Conservation (phyloP, 2,329 filamentous ascomycete species). For the Elsinoe arachidis region DNA sequence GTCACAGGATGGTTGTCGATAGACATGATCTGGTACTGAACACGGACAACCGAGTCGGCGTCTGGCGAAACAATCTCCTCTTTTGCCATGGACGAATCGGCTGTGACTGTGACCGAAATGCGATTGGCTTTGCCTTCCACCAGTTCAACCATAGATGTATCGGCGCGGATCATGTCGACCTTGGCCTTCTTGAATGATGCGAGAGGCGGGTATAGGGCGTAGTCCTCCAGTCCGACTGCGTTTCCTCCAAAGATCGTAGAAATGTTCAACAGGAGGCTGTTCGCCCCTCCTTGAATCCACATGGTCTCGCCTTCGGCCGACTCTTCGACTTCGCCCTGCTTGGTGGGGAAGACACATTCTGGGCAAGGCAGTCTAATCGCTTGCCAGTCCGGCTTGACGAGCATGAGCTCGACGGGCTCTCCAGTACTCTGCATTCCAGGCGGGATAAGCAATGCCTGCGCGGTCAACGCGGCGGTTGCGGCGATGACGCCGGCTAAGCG, state of each 20-base stretch:
- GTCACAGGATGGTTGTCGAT: constrained; percentile 45
- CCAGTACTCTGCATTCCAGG: constrained; percentile 39
- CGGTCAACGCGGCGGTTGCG: constrained; percentile 24
- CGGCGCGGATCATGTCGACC: constrained; percentile 12
- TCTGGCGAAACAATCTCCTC: constrained; percentile 43
- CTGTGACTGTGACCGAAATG: constrained; percentile 25
- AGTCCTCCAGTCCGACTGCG: constrained; percentile 50
- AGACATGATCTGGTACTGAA: constrained; percentile 53
- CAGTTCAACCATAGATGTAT: constrained; percentile 19
- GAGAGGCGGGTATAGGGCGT: constrained; percentile 49
- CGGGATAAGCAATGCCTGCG: constrained; percentile 45
- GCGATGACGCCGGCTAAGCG: constrained; percentile 25
- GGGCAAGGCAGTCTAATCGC: constrained; percentile 45
- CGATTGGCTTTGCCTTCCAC: constrained; percentile 23
- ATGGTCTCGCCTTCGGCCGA: constrained; percentile 21
- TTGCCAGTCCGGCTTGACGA: constrained; percentile 35
- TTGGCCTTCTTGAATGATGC: constrained; percentile 34
- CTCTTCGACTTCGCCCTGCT: constrained; percentile 19
- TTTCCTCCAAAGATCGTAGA: constrained; percentile 38
- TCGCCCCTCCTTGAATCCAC: constrained; percentile 25
- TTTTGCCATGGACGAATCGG: constrained; percentile 30
- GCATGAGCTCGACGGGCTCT: constrained; percentile 33
- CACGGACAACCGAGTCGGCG: constrained; percentile 43
- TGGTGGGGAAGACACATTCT: constrained; percentile 42
- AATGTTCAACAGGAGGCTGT: constrained; percentile 42